Conservation (phyloP, 345 rosid genomes). For the Balakata baccata region DNA sequence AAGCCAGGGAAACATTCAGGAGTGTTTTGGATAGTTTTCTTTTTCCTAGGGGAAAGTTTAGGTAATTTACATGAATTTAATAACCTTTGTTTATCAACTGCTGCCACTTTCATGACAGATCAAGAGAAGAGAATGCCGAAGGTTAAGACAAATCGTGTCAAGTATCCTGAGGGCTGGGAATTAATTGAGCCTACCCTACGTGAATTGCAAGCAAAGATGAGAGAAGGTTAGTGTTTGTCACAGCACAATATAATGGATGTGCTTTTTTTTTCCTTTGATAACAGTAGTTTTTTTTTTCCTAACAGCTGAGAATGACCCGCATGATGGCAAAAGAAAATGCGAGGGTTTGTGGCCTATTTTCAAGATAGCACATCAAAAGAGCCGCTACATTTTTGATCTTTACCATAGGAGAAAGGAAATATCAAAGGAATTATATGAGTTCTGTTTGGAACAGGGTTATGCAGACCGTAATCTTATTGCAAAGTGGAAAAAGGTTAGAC, state of each 20-base stretch:
- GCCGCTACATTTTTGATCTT: slow-evolving; percentile 66
- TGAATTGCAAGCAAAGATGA: slow-evolving; percentile 69
- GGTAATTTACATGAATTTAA: neutral
- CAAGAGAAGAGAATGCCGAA: slow-evolving; percentile 55
- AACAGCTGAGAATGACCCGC: slow-evolving; percentile 76
- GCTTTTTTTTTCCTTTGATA: neutral
- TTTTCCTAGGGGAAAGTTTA: too few relatives aligned
- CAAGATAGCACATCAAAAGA: slow-evolving; percentile 74
- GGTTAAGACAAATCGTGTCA: slow-evolving; percentile 67
- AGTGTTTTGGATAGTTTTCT: too few relatives aligned
- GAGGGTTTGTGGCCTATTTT: slow-evolving; percentile 78
- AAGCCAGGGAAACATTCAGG: neutral
- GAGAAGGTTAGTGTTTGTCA: slow-evolving; percentile 55
- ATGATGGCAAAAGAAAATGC: slow-evolving; percentile 81
- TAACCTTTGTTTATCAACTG: neutral
- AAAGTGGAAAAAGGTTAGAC: slow-evolving; percentile 64
- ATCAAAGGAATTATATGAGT: slow-evolving; percentile 70
- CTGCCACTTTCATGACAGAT: neutral
- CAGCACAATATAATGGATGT: too few relatives aligned
- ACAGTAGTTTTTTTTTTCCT: neutral
- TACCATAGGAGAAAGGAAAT: slow-evolving; percentile 60
- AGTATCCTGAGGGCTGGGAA: slow-evolving; percentile 86
- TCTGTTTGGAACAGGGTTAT: slow-evolving; percentile 74
- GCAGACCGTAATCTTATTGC: slow-evolving; percentile 71
- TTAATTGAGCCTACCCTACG: slow-evolving; percentile 79